A percentile compares a stretch with the other conserved stretches of the same genome.
Evolutionary conservation across 768 basidiomycete species (phyloP).

Genomic region (Lepiota brunneoincarnata): DNA sequence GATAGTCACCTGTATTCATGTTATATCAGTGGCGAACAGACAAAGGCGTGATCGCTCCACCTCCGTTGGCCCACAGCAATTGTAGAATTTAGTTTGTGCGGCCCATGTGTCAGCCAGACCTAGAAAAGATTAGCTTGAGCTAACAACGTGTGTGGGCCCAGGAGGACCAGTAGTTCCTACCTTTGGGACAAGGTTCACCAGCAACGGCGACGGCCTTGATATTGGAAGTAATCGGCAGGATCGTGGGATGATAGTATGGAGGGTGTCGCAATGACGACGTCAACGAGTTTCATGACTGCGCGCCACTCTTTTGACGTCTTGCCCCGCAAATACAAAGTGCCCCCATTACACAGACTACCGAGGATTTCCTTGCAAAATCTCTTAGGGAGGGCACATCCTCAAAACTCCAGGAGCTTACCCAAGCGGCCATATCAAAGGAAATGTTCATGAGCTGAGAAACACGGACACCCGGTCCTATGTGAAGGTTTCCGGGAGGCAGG

Average conservation of each 20-base stretch:
- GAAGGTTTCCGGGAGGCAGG: conserved; percentile 51
- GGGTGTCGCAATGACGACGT: conserved; percentile 55
- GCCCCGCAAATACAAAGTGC: conserved; percentile 52
- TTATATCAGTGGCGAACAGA: neutral
- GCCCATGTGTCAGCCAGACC: conserved; percentile 46
- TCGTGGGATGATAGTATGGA: conserved; percentile 52
- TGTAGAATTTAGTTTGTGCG: conserved; percentile 40
- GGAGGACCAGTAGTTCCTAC: conserved; percentile 22
- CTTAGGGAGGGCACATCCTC: conserved; percentile 13
- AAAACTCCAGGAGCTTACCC: conserved; percentile 31
- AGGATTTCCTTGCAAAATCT: conserved; percentile 49
- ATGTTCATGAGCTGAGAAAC: conserved; percentile 63
- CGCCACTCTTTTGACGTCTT: conserved; percentile 53
- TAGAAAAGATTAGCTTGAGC: conserved; percentile 8
- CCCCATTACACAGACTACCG: conserved; percentile 49
- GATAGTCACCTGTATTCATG: conserved; percentile 42
- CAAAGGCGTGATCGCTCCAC: conserved; percentile 22
- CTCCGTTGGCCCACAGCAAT: conserved; percentile 58
- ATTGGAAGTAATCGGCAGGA: conserved; percentile 50
- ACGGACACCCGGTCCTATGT: conserved; percentile 52
- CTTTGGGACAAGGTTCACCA: conserved; percentile 56
- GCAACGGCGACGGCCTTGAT: conserved; percentile 53
- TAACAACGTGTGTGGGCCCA: neutral
- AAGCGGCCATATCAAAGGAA: conserved; percentile 67
- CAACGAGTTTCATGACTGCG: conserved; percentile 46